Evolutionary conservation across 2,329 filamentous ascomycete genomes (phyloP), one percentile per base, ranked within the genome.

Genomic region (Fusarium tanahbumbuense): DNA sequence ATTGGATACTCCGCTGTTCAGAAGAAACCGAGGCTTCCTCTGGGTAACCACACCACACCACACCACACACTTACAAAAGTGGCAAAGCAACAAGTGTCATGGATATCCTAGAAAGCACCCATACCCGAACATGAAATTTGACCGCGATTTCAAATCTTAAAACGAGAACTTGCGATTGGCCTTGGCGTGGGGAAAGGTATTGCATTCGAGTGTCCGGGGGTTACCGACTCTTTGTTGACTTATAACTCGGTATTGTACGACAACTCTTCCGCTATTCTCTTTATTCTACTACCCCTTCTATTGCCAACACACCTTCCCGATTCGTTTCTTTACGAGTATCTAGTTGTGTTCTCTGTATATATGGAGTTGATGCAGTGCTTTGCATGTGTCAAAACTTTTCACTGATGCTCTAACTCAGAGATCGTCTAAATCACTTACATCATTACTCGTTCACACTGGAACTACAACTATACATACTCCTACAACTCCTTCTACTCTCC

Each of bases 51-150:
- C 61, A 66, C 61, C 28, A 13, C 61, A 66, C 61, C 28, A 13
- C 13, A 27, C 61, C 28, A 13, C 13, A 23, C 49, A 67, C 50
- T 40, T 54, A 49, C 64, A 56, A 58, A 61, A 62, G 56, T 67
- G 64, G 41, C 56, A 60, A 67, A 67, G 64, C 60, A 60, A 65
- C n/a, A 67, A 67, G 63, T 63, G 67, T 67, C 62, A 70, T 70
- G 62, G 67, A 68, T 50, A 34, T 37, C 20, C 41, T 45, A 70
- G 40, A 46, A 52, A 46, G 30, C 57, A 30, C 37, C 53, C 49
- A 52, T 52, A 59, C 54, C 57, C 52, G 28, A 54, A 53, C 57
- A 32, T 47, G 64, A 42, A 34, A 27, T 58, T 63, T 54, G 34
- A 50, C 23, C 23, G 22, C 64, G 49, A 58, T 69, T 41, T 46